phyloP scores from a whole-genome alignment of 1,284 basidiomycete genomes.

The Calocybe gambosa region DNA sequence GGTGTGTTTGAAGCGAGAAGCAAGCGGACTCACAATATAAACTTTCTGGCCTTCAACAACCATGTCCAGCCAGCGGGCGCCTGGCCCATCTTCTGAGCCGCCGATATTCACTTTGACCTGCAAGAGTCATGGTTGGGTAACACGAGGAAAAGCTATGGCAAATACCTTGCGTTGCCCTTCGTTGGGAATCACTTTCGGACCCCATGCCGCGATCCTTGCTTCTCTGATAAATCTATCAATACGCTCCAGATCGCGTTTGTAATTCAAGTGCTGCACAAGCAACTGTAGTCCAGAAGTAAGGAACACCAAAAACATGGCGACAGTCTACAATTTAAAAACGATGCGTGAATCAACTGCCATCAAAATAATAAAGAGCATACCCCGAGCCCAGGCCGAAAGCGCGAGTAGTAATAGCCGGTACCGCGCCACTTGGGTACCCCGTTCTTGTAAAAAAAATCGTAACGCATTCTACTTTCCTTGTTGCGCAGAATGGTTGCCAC shows the following conservation, averaged over 20 bases:
- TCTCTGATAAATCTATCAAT: slow-evolving; percentile 61
- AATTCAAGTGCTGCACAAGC: slow-evolving; percentile 71
- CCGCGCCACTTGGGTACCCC: slow-evolving; percentile 87
- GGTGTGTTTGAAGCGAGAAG: slow-evolving; percentile 2
- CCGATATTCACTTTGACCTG: slow-evolving; percentile 70
- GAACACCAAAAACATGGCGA: slow-evolving; percentile 67
- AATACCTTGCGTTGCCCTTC: slow-evolving; percentile 63
- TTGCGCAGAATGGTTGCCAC: slow-evolving; percentile 78
- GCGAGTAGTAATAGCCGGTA: slow-evolving; percentile 86
- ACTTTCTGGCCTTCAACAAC: slow-evolving; percentile 69
- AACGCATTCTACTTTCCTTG: slow-evolving; percentile 70
- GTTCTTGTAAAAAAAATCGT: slow-evolving; percentile 90
- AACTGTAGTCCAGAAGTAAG: slow-evolving; percentile 78
- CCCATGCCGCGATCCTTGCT: slow-evolving; percentile 72
- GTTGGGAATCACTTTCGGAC: slow-evolving; percentile 55
- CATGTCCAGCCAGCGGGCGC: slow-evolving; percentile 58
- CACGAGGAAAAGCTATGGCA: slow-evolving; percentile 4
- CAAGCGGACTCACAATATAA: slow-evolving; percentile 53
- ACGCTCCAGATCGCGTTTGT: slow-evolving; percentile 63
- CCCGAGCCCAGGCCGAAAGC: slow-evolving; percentile 85
- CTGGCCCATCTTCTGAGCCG: slow-evolving; percentile 51
- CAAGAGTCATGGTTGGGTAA: not conserved
- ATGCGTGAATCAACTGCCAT: not conserved
- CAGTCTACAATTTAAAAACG: slow-evolving; percentile 40
- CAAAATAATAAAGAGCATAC: slow-evolving; percentile 33